Base-by-base conservation (phyloP, 495 filamentous ascomycete species). In the Geoglossum glabrum region DNA sequence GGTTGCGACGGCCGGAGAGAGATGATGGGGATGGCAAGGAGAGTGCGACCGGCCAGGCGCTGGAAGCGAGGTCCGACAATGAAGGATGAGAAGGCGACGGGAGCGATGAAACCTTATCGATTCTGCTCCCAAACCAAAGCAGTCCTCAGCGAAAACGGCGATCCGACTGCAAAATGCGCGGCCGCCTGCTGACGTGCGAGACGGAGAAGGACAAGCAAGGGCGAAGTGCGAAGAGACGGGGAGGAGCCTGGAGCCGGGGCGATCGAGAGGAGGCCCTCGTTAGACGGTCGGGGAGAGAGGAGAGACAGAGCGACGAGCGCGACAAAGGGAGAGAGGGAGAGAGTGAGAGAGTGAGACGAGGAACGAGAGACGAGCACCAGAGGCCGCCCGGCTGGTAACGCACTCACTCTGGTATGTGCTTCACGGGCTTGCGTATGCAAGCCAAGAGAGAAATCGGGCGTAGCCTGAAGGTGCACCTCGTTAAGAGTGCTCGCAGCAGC, bases 361-460 rank as follows among this genome's bases (percentile, higher is more conserved):
- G 46, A 25, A 25, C 6, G 43, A 50, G 26, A 9, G 46, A 28
- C 8, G 21, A 21, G n/a, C 3, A n/a, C 23, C 4, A 23, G 46
- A 6, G 8, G n/a, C 46, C 46, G 19, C 21, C 46, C 26, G 26
- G 8, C 26, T 50, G 36, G 36, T 40, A 50, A 9, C 6, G 26
- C 1, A 50, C 5, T 2, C 17, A 25, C 4, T 9, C 9, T 3
- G 26, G 46, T 25, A 50, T 3, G 1, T 23, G 4, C 26, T 9
- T 50, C 26, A n/a, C 46, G 19, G 46, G 46, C 46, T 25, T 50
- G 46, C 46, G 46, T 50, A 50, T 50, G 46, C 46, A 50, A 50
- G 46, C 46, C 46, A 50, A 50, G 46, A 50, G 46, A 50, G 46
- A 50, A 50, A 50, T 50, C 46, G 46, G 46, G 46, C 19, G 46